These are phyloP conservation scores for Fusarium cicatricum DNA, from an alignment of 2,329 filamentous ascomycete genomes.

Conservation along the genomic window DNA sequence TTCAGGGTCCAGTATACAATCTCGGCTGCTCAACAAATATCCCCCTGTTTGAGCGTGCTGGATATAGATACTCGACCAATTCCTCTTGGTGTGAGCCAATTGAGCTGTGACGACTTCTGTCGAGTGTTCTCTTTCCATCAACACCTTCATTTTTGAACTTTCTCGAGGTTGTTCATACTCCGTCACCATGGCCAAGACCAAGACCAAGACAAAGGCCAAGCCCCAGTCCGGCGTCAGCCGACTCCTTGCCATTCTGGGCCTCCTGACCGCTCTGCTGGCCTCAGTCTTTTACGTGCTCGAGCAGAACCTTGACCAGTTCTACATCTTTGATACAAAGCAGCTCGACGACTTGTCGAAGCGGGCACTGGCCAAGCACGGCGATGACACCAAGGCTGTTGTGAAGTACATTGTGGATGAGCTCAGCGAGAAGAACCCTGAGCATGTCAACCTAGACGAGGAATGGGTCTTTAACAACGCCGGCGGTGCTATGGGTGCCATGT, in stretches of 20 bases:
- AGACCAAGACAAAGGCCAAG: constrained; percentile 29
- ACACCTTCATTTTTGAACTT: not conserved
- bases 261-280: constrained; percentile 63
- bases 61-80: not conserved
- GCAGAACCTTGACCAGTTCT: constrained; percentile 69
- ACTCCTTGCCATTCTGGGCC: constrained; percentile 59
- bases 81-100: constrained; percentile 15
- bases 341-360: constrained; percentile 74
- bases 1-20: constrained; percentile 26
- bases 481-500: constrained; percentile 92
- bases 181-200: constrained; percentile 26
- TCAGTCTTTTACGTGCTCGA: constrained; percentile 65
- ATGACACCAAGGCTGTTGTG: constrained; percentile 76
- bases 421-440: constrained; percentile 54
- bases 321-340: constrained; percentile 76
- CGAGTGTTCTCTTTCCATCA: not conserved
- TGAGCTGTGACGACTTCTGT: constrained; percentile 9
- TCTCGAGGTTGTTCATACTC: not conserved
- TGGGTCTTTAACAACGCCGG: constrained; percentile 95
- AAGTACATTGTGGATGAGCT: constrained; percentile 75
- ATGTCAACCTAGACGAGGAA: constrained; percentile 77
- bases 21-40: constrained; percentile 30
- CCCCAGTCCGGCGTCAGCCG: constrained; percentile 43
- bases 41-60: not conserved
- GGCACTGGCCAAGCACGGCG: constrained; percentile 73